A percentile compares a stretch with the other conserved stretches of the same genome.
Conservation (phyloP, 345 rosid species). For the Moringa oleifera region DNA sequence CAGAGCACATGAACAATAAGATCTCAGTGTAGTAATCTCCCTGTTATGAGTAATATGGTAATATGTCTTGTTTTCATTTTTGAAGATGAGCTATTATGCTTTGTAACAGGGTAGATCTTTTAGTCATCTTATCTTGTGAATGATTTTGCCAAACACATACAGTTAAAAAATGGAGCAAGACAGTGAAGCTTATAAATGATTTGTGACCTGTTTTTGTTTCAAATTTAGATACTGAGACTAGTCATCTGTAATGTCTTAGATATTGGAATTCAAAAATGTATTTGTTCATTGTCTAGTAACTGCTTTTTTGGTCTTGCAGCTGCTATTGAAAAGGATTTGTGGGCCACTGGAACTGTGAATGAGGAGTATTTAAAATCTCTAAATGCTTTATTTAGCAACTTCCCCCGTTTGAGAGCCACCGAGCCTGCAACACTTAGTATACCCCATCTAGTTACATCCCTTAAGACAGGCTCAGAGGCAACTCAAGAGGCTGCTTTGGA, state of each 20-base stretch:
- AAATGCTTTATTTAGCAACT: constrained; percentile 84
- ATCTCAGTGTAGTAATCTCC: background rate
- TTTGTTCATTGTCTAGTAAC: constrained; percentile 5
- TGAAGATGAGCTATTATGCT: background rate
- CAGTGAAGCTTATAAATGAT: background rate
- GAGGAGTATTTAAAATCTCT: constrained; percentile 95
- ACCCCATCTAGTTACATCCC: constrained; percentile 91
- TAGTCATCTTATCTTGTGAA: too few relatives aligned
- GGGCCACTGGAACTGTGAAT: constrained; percentile 95
- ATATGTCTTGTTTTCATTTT: background rate
- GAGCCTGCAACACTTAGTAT: constrained; percentile 98
- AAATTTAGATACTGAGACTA: background rate
- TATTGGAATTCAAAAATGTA: constrained; percentile 4
- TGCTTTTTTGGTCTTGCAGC: constrained; percentile 46
- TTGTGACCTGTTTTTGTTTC: background rate
- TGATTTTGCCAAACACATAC: background rate
- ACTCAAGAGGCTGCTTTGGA: constrained; percentile 99
- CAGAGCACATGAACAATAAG: background rate
- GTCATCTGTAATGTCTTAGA: background rate
- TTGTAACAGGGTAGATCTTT: too few relatives aligned
- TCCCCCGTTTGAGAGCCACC: constrained; percentile 95
- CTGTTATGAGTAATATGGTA: constrained; percentile 5
- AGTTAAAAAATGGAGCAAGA: background rate
- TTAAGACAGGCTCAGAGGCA: constrained; percentile 95
- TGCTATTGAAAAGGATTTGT: constrained; percentile 95